Evolutionary conservation across 2,329 filamentous ascomycete species (phyloP), one percentile per base, ranked within the genome.

Genomic region (Hypoxylon sp.): DNA sequence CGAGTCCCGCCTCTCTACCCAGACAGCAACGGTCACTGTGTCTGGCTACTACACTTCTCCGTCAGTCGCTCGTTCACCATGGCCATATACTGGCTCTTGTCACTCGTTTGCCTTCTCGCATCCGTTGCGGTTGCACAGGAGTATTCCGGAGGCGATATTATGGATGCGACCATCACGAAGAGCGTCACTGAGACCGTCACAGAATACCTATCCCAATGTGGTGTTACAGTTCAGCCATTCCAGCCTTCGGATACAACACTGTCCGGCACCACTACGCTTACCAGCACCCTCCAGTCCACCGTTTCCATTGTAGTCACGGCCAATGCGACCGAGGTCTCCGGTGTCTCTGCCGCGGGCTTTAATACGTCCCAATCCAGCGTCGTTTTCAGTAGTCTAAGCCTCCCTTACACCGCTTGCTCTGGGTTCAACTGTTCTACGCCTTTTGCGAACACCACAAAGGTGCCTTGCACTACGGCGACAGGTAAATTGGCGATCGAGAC

Each of bases 151-250:
- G 58, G 38, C n/a, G 53, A 54, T 18, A 33, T 57, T 40, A 12
- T 51, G 8, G 63, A 63, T 28, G 51, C 28, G 11, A 63, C 57
- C 18, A 30, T 62, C 32, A 69, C 67, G 8, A 53, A 57, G 50
- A 69, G 49, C 44, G 58, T 67, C 40, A 67, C 64, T n/a, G 46
- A 69, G 55, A 69, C 67, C n/a, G 48, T 69, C 24, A 68, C 66
- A 4, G 52, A 61, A 49, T 69, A 59, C 26, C 60, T 69, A 42
- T 59, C 64, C 11, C 55, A 69, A 49, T 69, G 67, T 18, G 50
- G 54, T 30, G 12, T 49, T 24, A 52, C 44, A 4, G 22, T 42
- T 18, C 48, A 48, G 11, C 44, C 53, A 12, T 49, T 51, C 11
- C 22, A 48, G 4, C 16, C 18, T 14, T 26, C 51, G 16, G 57